phyloP scores from a whole-genome alignment of 768 basidiomycete species.

The Tephrocybe sp. region DNA sequence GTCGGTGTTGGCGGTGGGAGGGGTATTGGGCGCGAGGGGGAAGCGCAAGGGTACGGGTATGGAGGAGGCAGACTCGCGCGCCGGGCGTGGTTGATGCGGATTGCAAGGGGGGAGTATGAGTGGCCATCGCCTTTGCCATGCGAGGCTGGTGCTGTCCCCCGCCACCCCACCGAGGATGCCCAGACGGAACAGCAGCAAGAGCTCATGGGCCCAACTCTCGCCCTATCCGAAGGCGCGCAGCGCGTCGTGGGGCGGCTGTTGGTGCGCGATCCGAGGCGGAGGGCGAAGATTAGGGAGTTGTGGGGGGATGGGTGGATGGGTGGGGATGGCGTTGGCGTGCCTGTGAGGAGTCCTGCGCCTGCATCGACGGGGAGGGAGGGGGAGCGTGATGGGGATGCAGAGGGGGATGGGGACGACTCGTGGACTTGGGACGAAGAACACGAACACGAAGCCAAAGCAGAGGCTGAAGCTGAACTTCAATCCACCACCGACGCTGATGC shows the following conservation, averaged over 20 bases:
- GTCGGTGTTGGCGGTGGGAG: neutral
- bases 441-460: no score
- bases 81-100: slow-evolving; percentile 67
- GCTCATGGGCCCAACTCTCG: slow-evolving; percentile 33
- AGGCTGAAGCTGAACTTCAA: no score
- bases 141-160: no score
- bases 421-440: no score
- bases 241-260: slow-evolving; percentile 59
- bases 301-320: slow-evolving; percentile 58
- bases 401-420: neutral
- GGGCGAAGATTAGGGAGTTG: slow-evolving; percentile 60
- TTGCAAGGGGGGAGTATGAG: slow-evolving; percentile 75
- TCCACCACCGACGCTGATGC: neutral
- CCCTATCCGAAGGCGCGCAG: slow-evolving; percentile 43
- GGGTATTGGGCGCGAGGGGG: slow-evolving; percentile 35
- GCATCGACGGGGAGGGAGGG: slow-evolving; percentile 15
- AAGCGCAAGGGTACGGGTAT: slow-evolving; percentile 29
- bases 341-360: neutral
- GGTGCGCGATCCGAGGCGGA: slow-evolving; percentile 63
- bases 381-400: neutral
- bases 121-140: slow-evolving; percentile 49
- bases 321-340: slow-evolving; percentile 19
- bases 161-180: neutral
- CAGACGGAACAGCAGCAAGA: slow-evolving; percentile 22
- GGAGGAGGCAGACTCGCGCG: slow-evolving; percentile 33